Evolutionary conservation across 2,329 filamentous ascomycete species (phyloP), one percentile per base, ranked within the genome.

Genomic region (Chrysosphaeria jannelii): DNA sequence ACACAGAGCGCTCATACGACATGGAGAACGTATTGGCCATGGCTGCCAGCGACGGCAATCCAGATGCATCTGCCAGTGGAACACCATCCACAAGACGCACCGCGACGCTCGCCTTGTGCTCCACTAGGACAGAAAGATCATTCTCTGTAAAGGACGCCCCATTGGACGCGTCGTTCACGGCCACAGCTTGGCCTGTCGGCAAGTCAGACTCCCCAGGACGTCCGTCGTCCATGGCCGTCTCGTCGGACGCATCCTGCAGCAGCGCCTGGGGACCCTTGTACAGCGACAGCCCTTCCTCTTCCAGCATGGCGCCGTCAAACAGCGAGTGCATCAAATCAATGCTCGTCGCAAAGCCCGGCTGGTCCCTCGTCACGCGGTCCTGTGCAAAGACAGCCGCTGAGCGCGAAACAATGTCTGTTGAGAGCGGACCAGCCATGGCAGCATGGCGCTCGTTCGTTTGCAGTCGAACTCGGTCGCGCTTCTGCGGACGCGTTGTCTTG

Each of bases 251-350:
- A n/a, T n/a, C n/a, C n/a, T n/a, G n/a, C n/a, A n/a, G n/a, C n/a
- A n/a, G n/a, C n/a, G n/a, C n/a, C n/a, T n/a, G n/a, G n/a, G n/a
- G n/a, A n/a, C n/a, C n/a, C n/a, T n/a, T n/a, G n/a, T n/a, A n/a
- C n/a, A n/a, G n/a, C n/a, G n/a, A n/a, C n/a, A n/a, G n/a, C n/a
- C n/a, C n/a, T n/a, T n/a, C n/a, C n/a, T 53, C 57, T 35, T 8
- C 23, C 11, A 14, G 7, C 22, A 18, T 18, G 57, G 50, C 25
- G 47, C 44, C 31, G 53, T 72, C 70, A 44, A 88, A 91, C 26
- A 91, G 51, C 22, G 76, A 89, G 40, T 89, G 81, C 76, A 90
- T 91, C 40, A 91, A 51, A 48, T 91, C 85, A 46, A 93, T 89
- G 37, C 72, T 79, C 11, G 71, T 90, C 11, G 65, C 59, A 43